Evolutionary conservation across 352 stramenopile species (phyloP), one percentile per base, ranked within the genome.

Genomic region (Elongisporangium anandrum): DNA sequence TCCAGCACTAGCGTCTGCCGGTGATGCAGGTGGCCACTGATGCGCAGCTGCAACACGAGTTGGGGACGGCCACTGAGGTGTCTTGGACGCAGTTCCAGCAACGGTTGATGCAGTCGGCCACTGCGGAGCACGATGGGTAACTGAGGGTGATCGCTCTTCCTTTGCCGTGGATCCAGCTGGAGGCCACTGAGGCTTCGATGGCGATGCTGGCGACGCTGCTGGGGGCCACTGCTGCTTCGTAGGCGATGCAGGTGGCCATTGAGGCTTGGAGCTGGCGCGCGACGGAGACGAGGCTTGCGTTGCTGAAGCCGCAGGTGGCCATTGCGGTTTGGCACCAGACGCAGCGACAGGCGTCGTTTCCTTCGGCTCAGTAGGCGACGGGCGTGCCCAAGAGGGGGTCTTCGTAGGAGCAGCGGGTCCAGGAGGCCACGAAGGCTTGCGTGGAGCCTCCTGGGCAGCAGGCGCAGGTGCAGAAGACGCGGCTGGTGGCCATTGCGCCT

Each of bases 401-500:
- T 52, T 62, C 56, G 67, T 34, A 7, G 24, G 24, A 8, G 24
- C 24, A 34, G 24, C 24, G 24, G 24, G 24, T 34, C 24, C 38
- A 9, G 64, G 59, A 12, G 70, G 57, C 70, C 70, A 79, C 34
- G 73, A 65, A 13, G 68, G 54, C 39, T 73, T 72, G 34, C 22
- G 64, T 0, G 56, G 38, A 1, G 58, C 64, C 24, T 60, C 52
- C 1, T 69, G 60, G 4, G 61, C 29, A 34, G 24, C 24, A 1
- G 61, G 48, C 6, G 61, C 23, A 21, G 65, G 56, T 2, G 59
- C 50, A 0, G 59, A 19, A 0, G 51, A 23, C 22, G 29, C 55
- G 21, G 65, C 52, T 41, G 75, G 70, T 6, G 79, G 69, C 77
- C 80, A 88, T 41, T 87, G 74, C 3, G 80, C 66, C 54, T 86